Evolutionary conservation across 2,329 filamentous ascomycete genomes (phyloP).

Genomic region (Emmonsiellopsis sp.): DNA sequence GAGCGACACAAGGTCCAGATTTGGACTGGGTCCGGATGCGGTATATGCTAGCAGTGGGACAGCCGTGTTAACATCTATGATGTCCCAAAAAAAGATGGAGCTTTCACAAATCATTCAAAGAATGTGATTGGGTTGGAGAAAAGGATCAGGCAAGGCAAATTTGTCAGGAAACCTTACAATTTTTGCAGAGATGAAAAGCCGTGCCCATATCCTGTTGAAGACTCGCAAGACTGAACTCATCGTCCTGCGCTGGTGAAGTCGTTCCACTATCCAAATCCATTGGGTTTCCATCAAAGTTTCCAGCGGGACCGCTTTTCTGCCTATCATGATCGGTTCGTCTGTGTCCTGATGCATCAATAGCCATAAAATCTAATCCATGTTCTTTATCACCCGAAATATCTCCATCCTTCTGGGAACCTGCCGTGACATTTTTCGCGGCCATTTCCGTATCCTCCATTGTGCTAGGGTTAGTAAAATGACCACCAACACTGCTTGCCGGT

Average conservation of each 20-base stretch:
- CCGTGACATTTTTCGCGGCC: conserved; percentile 22
- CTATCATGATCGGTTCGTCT: conserved; percentile 28
- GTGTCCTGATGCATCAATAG: conserved; percentile 20
- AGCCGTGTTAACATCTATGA: conserved; percentile 35
- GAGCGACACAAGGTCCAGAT: conserved; percentile 50
- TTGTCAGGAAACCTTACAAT: conserved; percentile 40
- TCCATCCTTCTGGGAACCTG: conserved; percentile 14
- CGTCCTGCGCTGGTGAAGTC: conserved; percentile 13
- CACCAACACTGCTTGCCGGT: conserved; percentile 37
- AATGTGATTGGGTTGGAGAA: conserved; percentile 13
- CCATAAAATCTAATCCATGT: conserved; percentile 10
- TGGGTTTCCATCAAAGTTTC: conserved; percentile 22
- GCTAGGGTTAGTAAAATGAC: conserved; percentile 22
- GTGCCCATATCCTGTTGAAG: conserved; percentile 38
- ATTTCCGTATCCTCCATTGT: conserved; percentile 28
- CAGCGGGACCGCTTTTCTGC: conserved; percentile 14
- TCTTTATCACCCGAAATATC: conserved; percentile 5
- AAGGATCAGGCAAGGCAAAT: conserved; percentile 12
- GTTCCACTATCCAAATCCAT: conserved; percentile 32
- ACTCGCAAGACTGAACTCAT: conserved; percentile 29
- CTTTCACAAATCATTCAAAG: conserved; percentile 17
- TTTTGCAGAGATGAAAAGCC: conserved; percentile 42
- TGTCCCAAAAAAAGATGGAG: conserved; percentile 19
- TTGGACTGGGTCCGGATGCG: conserved; percentile 47
- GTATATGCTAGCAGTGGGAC: conserved; percentile 34